phyloP scores from a whole-genome alignment of 116 monocot genomes.

The Cymodocea nodosa region DNA sequence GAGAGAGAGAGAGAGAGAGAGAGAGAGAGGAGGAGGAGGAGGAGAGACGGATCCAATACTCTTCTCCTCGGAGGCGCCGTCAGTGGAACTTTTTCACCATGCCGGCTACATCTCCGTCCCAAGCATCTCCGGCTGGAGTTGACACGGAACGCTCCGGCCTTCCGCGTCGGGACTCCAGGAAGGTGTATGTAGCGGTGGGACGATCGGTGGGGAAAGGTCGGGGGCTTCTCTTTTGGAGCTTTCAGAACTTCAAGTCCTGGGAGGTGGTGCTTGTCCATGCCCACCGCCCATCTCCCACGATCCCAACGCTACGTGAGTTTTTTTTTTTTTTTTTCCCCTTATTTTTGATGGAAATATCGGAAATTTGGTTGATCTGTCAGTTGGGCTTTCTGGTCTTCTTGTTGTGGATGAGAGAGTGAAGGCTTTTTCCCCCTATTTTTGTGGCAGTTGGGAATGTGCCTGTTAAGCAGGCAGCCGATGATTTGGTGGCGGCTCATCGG shows the following conservation, averaged over 20 bases:
- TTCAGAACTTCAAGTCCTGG: constrained; percentile 33
- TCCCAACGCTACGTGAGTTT: constrained; percentile 58
- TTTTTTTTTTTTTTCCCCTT: no score
- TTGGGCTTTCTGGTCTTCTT: no score
- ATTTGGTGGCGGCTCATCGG: constrained; percentile 30
- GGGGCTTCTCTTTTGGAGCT: constrained; percentile 48
- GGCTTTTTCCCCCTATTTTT: neutral
- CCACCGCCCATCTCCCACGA: constrained; percentile 55
- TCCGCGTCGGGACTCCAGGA: neutral
- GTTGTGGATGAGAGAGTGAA: no score
- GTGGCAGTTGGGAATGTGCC: constrained; percentile 68
- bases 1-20: no score
- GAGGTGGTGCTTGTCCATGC: constrained; percentile 59
- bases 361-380: neutral
- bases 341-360: neutral
- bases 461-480: constrained; percentile 40
- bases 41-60: no score
- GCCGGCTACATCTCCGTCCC: neutral
- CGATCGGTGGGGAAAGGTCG: constrained; percentile 57
- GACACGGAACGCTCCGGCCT: neutral
- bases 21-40: no score
- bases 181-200: constrained; percentile 63
- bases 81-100: no score
- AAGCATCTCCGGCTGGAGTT: neutral
- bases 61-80: no score